Evolutionary conservation across 345 rosid species (phyloP).

Genomic region (Populus deltoides): DNA sequence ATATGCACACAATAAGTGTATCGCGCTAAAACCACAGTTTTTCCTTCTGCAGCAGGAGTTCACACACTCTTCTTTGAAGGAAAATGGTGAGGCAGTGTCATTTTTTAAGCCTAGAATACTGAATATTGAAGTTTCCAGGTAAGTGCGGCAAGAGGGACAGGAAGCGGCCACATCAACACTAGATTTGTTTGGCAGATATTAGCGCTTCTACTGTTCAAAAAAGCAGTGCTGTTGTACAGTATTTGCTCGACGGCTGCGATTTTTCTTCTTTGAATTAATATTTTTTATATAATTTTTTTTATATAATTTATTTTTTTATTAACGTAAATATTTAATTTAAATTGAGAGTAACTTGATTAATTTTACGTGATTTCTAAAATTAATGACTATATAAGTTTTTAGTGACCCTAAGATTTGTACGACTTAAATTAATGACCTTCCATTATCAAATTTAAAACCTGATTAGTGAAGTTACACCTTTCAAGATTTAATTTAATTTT

Average conservation of each 20-base stretch:
- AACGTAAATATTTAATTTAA: too few relatives aligned
- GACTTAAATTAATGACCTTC: too few relatives aligned
- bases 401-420: too few relatives aligned
- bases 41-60: background rate
- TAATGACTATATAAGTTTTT: too few relatives aligned
- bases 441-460: too few relatives aligned
- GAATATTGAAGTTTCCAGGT: background rate
- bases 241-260: too few relatives aligned
- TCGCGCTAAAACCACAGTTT: background rate
- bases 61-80: background rate
- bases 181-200: background rate
- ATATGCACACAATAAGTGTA: background rate
- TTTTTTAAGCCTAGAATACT: background rate
- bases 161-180: background rate
- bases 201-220: background rate
- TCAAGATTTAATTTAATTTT: too few relatives aligned
- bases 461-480: accelerated
- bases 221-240: background rate
- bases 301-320: too few relatives aligned
- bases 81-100: background rate
- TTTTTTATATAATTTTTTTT: too few relatives aligned
- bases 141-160: background rate
- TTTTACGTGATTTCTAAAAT: too few relatives aligned
- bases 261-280: too few relatives aligned
- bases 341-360: too few relatives aligned